phyloP scores from a whole-genome alignment of 176 grass and related monocot species.

The Lolium rigidum region DNA sequence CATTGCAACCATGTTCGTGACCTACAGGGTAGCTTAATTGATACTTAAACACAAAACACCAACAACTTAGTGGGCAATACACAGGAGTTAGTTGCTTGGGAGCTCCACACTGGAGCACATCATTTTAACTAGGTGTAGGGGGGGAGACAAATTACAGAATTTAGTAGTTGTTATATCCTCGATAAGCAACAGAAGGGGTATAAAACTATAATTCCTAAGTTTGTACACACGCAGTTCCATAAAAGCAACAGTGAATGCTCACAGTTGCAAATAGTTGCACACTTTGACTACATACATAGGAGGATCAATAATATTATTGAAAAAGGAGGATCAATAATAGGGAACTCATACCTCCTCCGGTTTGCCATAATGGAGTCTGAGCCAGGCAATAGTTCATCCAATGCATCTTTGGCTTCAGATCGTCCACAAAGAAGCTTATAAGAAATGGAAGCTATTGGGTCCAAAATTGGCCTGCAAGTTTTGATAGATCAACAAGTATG shows the following conservation, averaged over 20 bases:
- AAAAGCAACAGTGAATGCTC: not conserved
- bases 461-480: constrained; percentile 70
- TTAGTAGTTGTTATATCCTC: not conserved
- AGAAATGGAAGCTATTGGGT: constrained; percentile 82
- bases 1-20: not conserved
- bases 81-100: not conserved
- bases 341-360: constrained; percentile 65
- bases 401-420: constrained; percentile 55
- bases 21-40: not conserved
- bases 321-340: not conserved
- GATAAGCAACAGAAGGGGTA: not conserved
- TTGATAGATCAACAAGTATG: not conserved
- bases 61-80: not conserved
- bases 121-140: constrained; percentile 49
- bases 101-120: not conserved
- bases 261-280: not conserved
- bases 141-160: not conserved
- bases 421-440: constrained; percentile 87
- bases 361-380: constrained; percentile 83
- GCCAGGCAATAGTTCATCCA: constrained; percentile 77
- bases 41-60: not conserved
- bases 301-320: not conserved
- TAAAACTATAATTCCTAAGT: constrained; percentile 14
- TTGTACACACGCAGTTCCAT: not conserved
- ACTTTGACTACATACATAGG: not conserved